phyloP scores from a whole-genome alignment of 2,329 filamentous ascomycete genomes.

The Pseudogymnoascus sp. region DNA sequence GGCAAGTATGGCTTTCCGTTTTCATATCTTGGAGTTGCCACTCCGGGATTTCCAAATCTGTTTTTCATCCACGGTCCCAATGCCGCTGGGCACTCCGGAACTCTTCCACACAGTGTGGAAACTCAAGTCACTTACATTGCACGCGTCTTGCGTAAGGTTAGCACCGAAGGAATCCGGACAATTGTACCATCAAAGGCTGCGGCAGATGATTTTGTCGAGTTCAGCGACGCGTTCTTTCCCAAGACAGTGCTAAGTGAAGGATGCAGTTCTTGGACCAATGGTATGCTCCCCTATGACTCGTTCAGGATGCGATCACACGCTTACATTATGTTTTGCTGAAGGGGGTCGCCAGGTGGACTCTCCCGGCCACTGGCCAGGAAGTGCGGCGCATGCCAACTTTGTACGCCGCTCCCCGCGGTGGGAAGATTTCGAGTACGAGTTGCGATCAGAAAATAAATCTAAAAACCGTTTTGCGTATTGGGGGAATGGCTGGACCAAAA shows the following conservation, averaged over 20 bases:
- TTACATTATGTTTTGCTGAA: neutral
- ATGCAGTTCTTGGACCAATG: conserved; percentile 69
- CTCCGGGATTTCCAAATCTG: conserved; percentile 62
- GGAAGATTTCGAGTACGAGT: conserved; percentile 53
- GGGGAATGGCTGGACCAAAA: conserved; percentile 59
- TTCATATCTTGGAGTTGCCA: conserved; percentile 58
- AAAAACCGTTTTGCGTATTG: conserved; percentile 52
- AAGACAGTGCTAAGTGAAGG: conserved; percentile 52
- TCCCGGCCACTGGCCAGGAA: conserved; percentile 65
- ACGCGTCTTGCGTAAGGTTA: conserved; percentile 60
- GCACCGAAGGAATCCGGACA: conserved; percentile 58
- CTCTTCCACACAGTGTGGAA: conserved; percentile 61
- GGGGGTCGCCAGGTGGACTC: conserved; percentile 49
- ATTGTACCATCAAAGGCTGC: conserved; percentile 52
- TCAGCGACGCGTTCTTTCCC: conserved; percentile 49
- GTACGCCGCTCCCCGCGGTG: conserved; percentile 50
- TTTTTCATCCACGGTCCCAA: conserved; percentile 59
- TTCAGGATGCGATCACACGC: neutral
- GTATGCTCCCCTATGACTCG: conserved; percentile 24
- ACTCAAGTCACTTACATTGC: conserved; percentile 59
- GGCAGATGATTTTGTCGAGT: conserved; percentile 57
- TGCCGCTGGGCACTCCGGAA: conserved; percentile 54
- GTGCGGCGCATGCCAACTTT: conserved; percentile 54
- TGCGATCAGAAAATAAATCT: conserved; percentile 31
- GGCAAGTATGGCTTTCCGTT: conserved; percentile 57